Evolutionary conservation across 345 rosid genomes (phyloP).

Genomic region (Ceriops decandra): DNA sequence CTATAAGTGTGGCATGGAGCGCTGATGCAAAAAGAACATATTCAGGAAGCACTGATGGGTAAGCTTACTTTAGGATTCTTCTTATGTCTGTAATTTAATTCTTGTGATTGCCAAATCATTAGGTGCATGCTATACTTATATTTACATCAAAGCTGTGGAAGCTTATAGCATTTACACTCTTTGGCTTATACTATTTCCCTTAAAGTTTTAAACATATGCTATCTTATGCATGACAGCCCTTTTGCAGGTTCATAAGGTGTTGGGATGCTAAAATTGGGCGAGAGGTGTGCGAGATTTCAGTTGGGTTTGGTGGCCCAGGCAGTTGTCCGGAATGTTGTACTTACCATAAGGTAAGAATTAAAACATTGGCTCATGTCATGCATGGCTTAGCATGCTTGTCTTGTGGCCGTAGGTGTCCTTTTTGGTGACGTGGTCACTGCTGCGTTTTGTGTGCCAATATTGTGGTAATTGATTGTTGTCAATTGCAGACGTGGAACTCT

Average conservation of each 20-base stretch:
- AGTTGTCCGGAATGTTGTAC: conserved; percentile 62
- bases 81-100: not conserved
- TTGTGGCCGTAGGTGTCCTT: not conserved
- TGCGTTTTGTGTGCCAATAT: conserved; percentile 4
- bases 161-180: not conserved
- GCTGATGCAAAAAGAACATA: conserved; percentile 53
- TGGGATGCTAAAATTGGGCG: conserved; percentile 68
- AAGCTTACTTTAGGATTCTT: conserved; percentile 28
- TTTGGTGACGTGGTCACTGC: not conserved
- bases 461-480: conserved; percentile 20
- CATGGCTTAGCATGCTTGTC: not conserved
- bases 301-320: conserved; percentile 73
- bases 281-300: conserved; percentile 78
- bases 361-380: not conserved
- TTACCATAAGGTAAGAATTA: conserved; percentile 62
- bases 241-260: conserved; percentile 77
- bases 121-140: too few relatives aligned
- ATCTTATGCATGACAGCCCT: conserved; percentile 10
- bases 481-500: conserved; percentile 59
- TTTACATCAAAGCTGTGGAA: not conserved
- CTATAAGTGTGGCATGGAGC: conserved; percentile 74
- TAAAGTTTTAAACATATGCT: not conserved
- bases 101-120: not conserved
- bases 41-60: conserved; percentile 95
- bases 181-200: not conserved